These are phyloP conservation scores for Cenococcum geophilum DNA, from an alignment of 495 filamentous ascomycete genomes.

Conservation along the genomic window DNA sequence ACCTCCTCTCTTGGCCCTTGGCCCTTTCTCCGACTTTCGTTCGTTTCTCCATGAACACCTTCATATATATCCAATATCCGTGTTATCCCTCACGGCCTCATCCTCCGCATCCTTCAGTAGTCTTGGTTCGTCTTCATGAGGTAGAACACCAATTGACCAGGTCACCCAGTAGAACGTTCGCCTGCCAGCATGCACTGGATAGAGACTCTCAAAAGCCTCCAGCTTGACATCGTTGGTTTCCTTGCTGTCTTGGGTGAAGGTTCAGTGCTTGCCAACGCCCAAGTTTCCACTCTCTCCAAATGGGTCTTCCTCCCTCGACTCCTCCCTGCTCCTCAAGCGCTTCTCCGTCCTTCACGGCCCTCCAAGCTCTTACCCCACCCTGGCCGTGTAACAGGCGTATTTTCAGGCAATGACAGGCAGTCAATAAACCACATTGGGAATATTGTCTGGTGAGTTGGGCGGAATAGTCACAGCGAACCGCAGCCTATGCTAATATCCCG, in stretches of 20 bases:
- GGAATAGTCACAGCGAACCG: not conserved
- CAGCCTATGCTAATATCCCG: slow-evolving; percentile 1
- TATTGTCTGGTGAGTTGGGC: slow-evolving; percentile 36
- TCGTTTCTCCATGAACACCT: not conserved
- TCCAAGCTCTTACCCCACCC: slow-evolving; percentile 28
- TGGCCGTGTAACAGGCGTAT: slow-evolving; percentile 34
- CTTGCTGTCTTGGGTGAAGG: slow-evolving; percentile 42
- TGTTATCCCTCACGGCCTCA: not conserved
- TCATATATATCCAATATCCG: not conserved
- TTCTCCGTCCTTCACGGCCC: slow-evolving; percentile 35
- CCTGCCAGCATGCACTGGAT: slow-evolving; percentile 20
- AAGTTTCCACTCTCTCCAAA: slow-evolving; percentile 38
- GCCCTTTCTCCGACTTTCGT: not conserved
- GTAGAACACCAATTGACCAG: not conserved
- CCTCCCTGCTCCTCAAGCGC: slow-evolving; percentile 39
- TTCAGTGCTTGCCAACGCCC: slow-evolving; percentile 39
- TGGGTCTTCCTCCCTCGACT: slow-evolving; percentile 39
- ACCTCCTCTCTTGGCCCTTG: not conserved
- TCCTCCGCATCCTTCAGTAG: not conserved
- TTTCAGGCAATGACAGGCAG: slow-evolving; percentile 35
- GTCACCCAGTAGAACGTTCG: not conserved
- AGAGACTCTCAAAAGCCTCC: slow-evolving; percentile 25
- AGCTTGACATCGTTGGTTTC: slow-evolving; percentile 42
- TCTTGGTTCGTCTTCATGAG: not conserved
- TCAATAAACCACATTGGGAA: slow-evolving; percentile 38